phyloP scores from a whole-genome alignment of 306 rosid species.

The Corylus heterophylla region DNA sequence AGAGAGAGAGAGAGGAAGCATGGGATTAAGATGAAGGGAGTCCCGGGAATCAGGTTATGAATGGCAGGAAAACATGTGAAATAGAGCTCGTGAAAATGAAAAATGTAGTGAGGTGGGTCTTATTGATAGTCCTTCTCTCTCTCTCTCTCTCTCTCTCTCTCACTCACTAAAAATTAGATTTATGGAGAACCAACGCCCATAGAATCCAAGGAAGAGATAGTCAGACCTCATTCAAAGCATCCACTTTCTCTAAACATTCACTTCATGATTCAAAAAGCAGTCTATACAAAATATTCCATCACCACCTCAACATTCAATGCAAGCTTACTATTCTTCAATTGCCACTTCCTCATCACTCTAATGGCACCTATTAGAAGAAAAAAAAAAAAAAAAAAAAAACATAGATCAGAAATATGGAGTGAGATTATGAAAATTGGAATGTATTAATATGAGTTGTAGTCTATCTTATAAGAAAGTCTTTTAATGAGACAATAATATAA shows the following conservation, averaged over 20 bases:
- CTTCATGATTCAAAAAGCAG: conserved; percentile 28
- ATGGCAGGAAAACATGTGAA: conserved; percentile 83
- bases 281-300: conserved; percentile 38
- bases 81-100: conserved; percentile 67
- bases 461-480: too few species aligned
- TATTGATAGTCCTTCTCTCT: conserved; percentile 24
- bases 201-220: conserved; percentile 61
- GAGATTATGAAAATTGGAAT: neutral
- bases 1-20: conserved; percentile 22
- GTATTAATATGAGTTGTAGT: too few species aligned
- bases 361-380: too few species aligned
- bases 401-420: neutral
- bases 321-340: neutral
- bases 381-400: too few species aligned
- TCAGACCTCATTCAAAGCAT: conserved; percentile 52
- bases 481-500: too few species aligned
- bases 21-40: conserved; percentile 48
- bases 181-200: conserved; percentile 7
- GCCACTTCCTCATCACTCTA: too few species aligned
- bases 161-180: conserved; percentile 9
- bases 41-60: conserved; percentile 76
- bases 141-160: conserved; percentile 21
- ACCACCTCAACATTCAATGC: conserved; percentile 55
- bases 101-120: conserved; percentile 70
- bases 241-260: conserved; percentile 10